Conservation (phyloP, 306 rosid genomes). For the Begonia loranthoides region DNA sequence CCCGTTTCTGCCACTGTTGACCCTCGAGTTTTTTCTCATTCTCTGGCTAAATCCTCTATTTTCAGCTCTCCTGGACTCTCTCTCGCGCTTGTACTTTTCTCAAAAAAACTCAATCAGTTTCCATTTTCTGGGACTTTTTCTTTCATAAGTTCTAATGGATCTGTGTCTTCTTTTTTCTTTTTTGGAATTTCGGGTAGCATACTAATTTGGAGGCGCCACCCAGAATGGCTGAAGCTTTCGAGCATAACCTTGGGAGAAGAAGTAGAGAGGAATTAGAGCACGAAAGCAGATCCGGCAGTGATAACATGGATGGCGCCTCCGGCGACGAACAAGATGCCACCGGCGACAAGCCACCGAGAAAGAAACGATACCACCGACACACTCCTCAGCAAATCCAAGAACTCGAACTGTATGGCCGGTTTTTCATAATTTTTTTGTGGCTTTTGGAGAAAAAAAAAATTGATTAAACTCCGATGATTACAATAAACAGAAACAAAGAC, state of each 20-base stretch:
- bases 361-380: conserved; percentile 98
- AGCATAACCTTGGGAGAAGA: conserved; percentile 33
- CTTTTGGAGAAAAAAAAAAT: not conserved
- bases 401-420: conserved; percentile 57
- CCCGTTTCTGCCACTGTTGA: conserved; percentile 54
- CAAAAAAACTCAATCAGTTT: too few species aligned
- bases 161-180: not conserved
- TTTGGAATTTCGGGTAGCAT: conserved; percentile 18
- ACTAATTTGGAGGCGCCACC: conserved; percentile 59
- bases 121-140: not conserved
- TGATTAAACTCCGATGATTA: too few species aligned
- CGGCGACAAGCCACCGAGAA: conserved; percentile 72
- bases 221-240: conserved; percentile 44
- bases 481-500: too few species aligned
- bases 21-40: conserved; percentile 56
- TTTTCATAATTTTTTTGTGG: not conserved
- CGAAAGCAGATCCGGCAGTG: conserved; percentile 98
- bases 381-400: conserved; percentile 99
- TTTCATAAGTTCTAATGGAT: not conserved
- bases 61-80: conserved; percentile 94
- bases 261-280: conserved; percentile 80
- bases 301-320: conserved; percentile 83
- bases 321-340: conserved; percentile 88
- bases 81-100: conserved; percentile 59
- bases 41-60: conserved; percentile 71